Evolutionary conservation across 768 basidiomycete genomes (phyloP).

Genomic region (Phylloporus sp.): DNA sequence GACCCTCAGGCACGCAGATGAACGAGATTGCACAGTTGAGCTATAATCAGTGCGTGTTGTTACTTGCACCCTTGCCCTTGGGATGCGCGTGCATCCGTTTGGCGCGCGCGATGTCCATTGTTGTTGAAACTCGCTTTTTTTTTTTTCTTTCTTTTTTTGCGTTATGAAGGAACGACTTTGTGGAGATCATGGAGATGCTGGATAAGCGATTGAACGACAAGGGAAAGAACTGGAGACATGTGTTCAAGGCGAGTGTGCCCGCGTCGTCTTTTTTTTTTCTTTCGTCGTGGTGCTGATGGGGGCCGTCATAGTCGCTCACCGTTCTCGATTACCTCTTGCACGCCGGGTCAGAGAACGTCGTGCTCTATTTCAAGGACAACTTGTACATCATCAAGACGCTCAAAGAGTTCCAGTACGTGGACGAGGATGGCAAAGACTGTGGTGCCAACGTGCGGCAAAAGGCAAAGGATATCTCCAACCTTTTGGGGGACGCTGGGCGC

Average conservation of each 20-base stretch:
- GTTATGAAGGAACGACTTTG: constrained; percentile 79
- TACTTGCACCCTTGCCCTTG: background rate
- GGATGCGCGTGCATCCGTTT: background rate
- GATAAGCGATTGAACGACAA: constrained; percentile 98
- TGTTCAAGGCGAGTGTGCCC: constrained; percentile 76
- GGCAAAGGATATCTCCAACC: constrained; percentile 96
- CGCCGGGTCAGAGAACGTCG: constrained; percentile 95
- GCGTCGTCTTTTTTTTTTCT: too few species aligned
- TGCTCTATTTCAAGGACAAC: constrained; percentile 97
- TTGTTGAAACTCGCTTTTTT: background rate
- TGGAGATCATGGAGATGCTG: constrained; percentile 99
- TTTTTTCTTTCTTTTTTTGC: background rate
- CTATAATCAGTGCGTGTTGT: constrained; percentile 79
- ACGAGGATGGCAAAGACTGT: constrained; percentile 94
- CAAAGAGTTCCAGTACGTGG: constrained; percentile 96
- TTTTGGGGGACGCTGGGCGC: constrained; percentile 80
- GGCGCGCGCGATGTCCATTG: background rate
- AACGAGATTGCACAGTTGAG: constrained; percentile 97
- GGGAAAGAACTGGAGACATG: constrained; percentile 99
- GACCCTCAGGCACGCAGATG: constrained; percentile 97
- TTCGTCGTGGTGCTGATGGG: constrained; percentile 12
- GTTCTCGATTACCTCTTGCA: constrained; percentile 95
- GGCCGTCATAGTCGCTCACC: constrained; percentile 65
- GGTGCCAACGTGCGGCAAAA: constrained; percentile 97
- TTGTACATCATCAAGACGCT: constrained; percentile 97